A percentile compares a stretch with the other conserved stretches of the same genome.
Conservation (phyloP, 306 rosid species). For the Trichosanthes cucumerina region DNA sequence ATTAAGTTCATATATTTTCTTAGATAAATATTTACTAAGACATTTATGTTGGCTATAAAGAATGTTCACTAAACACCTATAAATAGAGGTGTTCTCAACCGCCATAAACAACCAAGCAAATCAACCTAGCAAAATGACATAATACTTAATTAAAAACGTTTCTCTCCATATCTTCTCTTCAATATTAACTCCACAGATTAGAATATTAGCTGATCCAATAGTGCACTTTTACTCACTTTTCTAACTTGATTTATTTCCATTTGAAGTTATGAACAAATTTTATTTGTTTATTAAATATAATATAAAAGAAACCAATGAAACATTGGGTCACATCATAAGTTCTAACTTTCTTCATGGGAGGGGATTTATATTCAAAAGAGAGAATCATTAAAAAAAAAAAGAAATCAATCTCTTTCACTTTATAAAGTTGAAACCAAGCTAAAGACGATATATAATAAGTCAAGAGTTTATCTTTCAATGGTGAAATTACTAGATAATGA, state of each 20-base stretch:
- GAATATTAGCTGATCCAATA: not conserved
- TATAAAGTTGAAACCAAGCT: not conserved
- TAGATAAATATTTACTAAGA: too few relatives aligned
- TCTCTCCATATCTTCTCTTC: too few relatives aligned
- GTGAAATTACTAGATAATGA: not conserved
- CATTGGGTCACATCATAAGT: not conserved
- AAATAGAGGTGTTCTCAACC: too few relatives aligned
- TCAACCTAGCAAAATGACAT: too few relatives aligned
- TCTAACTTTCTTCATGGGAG: not conserved
- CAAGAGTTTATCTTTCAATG: not conserved
- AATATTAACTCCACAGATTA: not conserved
- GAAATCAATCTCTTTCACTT: not conserved
- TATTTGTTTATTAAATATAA: not conserved
- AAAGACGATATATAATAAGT: not conserved
- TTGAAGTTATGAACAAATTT: not conserved
- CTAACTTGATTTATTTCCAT: not conserved
- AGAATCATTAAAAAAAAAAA: not conserved
- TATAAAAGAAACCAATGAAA: not conserved
- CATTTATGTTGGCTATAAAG: too few relatives aligned
- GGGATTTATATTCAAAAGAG: not conserved
- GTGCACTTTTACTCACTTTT: not conserved
- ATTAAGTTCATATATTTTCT: too few relatives aligned
- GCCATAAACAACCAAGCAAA: too few relatives aligned
- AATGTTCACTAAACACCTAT: too few relatives aligned
- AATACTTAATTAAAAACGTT: too few relatives aligned